Percentiles rank a stretch among this genome's conserved stretches.
Conservation (phyloP, 495 filamentous ascomycete genomes). For the Cercophora scortea region DNA sequence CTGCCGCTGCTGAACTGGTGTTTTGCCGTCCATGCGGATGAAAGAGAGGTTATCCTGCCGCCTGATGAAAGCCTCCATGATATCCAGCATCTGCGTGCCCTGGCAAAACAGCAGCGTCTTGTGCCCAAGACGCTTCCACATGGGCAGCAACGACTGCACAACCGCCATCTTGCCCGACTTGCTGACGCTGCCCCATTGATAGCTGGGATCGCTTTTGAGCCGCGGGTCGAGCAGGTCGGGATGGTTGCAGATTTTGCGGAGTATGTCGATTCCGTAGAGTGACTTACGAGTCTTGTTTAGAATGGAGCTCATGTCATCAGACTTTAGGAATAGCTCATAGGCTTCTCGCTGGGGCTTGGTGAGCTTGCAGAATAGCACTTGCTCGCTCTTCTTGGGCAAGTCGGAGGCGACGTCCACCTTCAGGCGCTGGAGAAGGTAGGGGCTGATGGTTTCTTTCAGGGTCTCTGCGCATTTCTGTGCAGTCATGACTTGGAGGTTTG, state of each 20-base stretch:
- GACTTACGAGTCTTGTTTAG: constrained; percentile 65
- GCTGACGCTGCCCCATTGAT: constrained; percentile 61
- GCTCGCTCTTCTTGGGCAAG: constrained; percentile 88
- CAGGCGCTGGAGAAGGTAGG: constrained; percentile 85
- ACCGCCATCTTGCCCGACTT: constrained; percentile 96
- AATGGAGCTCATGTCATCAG: constrained; percentile 74
- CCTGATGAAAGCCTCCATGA: constrained; percentile 72
- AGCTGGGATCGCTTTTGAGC: constrained; percentile 48
- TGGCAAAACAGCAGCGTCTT: constrained; percentile 90
- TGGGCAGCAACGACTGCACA: constrained; percentile 68
- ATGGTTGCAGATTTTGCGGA: constrained; percentile 97
- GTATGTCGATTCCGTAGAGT: constrained; percentile 78
- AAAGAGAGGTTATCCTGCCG: constrained; percentile 63
- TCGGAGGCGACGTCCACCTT: constrained; percentile 92
- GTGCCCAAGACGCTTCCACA: constrained; percentile 82
- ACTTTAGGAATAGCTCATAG: constrained; percentile 74
- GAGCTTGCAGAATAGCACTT: constrained; percentile 90
- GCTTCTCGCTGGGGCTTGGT: constrained; percentile 65
- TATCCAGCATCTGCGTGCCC: constrained; percentile 86
- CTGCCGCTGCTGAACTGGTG: constrained; percentile 75
- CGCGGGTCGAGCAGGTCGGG: constrained; percentile 72
- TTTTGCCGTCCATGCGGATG: constrained; percentile 87
- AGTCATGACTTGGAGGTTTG: constrained; percentile 84
- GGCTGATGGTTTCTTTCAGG: constrained; percentile 82
- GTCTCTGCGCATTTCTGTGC: constrained; percentile 85